Conservation (phyloP, 129 eudicot genomes). For the Helianthus tuberosus region DNA sequence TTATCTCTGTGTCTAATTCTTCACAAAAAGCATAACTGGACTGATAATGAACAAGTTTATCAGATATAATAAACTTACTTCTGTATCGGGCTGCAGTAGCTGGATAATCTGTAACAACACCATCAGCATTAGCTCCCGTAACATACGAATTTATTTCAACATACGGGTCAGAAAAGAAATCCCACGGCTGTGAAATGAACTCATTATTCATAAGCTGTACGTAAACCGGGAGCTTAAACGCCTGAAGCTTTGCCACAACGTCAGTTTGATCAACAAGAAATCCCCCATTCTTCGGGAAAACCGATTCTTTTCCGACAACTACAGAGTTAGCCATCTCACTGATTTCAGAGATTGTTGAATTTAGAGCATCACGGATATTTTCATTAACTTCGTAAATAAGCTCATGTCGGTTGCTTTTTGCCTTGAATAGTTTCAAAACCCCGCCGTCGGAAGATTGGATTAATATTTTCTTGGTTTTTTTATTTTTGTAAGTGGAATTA, state of each 20-base stretch:
- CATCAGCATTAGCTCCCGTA: constrained; percentile 34
- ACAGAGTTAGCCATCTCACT: constrained; percentile 67
- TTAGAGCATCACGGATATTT: constrained; percentile 54
- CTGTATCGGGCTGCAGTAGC: constrained; percentile 47
- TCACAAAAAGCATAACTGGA: background rate
- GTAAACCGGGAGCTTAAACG: constrained; percentile 64
- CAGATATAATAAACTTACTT: constrained; percentile 31
- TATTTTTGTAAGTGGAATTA: constrained; percentile 46
- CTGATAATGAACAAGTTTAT: background rate
- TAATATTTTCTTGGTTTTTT: constrained; percentile 58
- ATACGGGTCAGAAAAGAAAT: constrained; percentile 81
- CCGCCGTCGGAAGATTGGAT: constrained; percentile 73
- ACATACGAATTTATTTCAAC: constrained; percentile 62
- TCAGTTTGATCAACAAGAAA: constrained; percentile 57
- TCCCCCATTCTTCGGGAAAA: constrained; percentile 42
- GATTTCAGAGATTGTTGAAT: constrained; percentile 65
- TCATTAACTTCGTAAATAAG: constrained; percentile 68
- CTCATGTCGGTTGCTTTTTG: constrained; percentile 55
- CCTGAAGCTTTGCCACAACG: constrained; percentile 66
- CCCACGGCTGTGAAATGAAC: constrained; percentile 85
- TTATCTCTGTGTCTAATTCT: background rate
- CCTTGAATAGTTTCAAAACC: constrained; percentile 55
- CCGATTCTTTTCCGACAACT: constrained; percentile 64
- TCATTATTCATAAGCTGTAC: constrained; percentile 74
- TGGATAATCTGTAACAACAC: constrained; percentile 43